Evolutionary conservation across 345 rosid species (phyloP).

Genomic region (Eucalyptus pauciflora): DNA sequence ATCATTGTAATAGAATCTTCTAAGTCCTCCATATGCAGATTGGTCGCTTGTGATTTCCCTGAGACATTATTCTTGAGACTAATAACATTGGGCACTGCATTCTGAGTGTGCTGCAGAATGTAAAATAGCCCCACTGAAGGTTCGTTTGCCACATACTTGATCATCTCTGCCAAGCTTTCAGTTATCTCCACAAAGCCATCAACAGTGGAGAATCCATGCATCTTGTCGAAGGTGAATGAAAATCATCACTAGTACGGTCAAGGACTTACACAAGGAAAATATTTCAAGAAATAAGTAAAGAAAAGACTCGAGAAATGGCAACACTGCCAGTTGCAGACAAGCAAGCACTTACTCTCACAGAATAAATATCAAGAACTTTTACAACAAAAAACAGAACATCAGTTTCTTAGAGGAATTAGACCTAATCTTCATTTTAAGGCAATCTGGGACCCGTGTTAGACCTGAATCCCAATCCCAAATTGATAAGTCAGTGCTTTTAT

Average conservation of each 20-base stretch:
- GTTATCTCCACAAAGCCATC: conserved; percentile 94
- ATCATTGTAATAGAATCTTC: conserved; percentile 69
- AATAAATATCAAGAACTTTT: not conserved
- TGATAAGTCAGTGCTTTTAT: not conserved
- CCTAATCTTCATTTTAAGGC: not conserved
- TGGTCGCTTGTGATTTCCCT: conserved; percentile 45
- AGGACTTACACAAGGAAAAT: not conserved
- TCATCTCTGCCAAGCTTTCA: conserved; percentile 86
- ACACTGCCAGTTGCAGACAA: not conserved
- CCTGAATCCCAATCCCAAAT: not conserved
- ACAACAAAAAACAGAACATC: not conserved
- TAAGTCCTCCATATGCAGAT: conserved; percentile 63
- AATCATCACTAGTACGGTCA: conserved; percentile 36
- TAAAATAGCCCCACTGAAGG: conserved; percentile 91
- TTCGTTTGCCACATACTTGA: conserved; percentile 80
- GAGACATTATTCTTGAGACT: conserved; percentile 39
- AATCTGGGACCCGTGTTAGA: not conserved
- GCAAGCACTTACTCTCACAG: not conserved
- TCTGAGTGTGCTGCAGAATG: conserved; percentile 74
- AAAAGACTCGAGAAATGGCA: not conserved
- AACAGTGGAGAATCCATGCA: conserved; percentile 85
- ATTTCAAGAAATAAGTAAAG: not conserved
- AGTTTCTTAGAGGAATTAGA: not conserved
- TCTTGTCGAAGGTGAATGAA: conserved; percentile 32
- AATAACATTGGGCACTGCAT: conserved; percentile 61